Conservation (phyloP, 1,284 basidiomycete genomes). For the Coniferiporia weirii region DNA sequence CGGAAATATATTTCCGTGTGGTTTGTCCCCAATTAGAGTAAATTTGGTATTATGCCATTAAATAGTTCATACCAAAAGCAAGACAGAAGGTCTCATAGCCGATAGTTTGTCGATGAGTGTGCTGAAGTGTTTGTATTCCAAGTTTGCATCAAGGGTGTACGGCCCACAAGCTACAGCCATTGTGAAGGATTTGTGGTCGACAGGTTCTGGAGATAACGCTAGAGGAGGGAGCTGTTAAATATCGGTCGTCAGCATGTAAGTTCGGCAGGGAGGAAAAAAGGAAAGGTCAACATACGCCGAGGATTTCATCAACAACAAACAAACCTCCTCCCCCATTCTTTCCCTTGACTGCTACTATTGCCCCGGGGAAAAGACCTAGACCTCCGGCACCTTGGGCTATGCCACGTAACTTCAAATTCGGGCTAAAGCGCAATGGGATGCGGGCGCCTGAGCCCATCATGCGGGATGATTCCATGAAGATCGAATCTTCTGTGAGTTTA, state of each 20-base stretch:
- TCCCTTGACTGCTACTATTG: conserved; percentile 84
- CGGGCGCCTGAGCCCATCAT: conserved; percentile 70
- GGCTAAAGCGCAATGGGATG: conserved; percentile 66
- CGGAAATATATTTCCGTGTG: conserved; percentile 5
- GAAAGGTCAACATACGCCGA: conserved; percentile 54
- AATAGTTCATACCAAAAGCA: conserved; percentile 62
- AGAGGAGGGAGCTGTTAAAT: conserved; percentile 41
- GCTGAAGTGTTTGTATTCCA: conserved; percentile 69
- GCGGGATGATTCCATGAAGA: conserved; percentile 80
- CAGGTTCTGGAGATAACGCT: conserved; percentile 32
- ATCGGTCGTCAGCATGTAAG: conserved; percentile 21
- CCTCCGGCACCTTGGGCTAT: conserved; percentile 60
- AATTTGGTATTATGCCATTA: no score
- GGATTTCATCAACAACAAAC: conserved; percentile 81
- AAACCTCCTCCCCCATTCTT: conserved; percentile 86
- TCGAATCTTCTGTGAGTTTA: conserved; percentile 70
- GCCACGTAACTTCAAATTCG: conserved; percentile 62
- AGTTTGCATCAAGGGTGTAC: conserved; percentile 73
- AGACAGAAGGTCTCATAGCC: conserved; percentile 63
- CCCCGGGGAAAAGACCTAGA: conserved; percentile 84
- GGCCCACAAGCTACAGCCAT: conserved; percentile 77
- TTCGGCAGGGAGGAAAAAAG: conserved; percentile 26
- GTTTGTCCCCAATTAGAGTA: not conserved
- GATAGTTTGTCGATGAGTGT: conserved; percentile 54
- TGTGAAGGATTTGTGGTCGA: conserved; percentile 37